phyloP scores from a whole-genome alignment of 148 eudicot genomes.

The Selenicereus undatus region DNA sequence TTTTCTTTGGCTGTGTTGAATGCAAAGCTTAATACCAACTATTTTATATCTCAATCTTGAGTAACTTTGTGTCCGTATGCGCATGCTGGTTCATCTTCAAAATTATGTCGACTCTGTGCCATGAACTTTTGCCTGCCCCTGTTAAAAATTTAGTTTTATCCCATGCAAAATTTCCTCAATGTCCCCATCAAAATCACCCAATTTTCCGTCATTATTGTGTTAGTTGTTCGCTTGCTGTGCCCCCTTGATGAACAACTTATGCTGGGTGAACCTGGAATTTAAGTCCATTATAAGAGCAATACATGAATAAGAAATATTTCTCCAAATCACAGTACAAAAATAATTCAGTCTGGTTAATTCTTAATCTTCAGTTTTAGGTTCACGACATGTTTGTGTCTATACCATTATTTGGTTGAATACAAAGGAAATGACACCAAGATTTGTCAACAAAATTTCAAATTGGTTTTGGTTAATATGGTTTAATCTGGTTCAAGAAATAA shows the following conservation, averaged over 20 bases:
- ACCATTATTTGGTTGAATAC: too few species aligned
- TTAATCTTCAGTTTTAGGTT: background rate
- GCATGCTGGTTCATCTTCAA: background rate
- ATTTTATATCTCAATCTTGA: background rate
- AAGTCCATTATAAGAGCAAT: background rate
- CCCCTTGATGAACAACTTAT: slow-evolving; percentile 13
- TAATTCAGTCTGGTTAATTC: background rate
- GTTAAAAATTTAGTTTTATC: background rate
- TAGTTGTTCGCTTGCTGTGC: background rate
- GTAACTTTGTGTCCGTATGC: background rate
- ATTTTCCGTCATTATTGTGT: slow-evolving; percentile 9
- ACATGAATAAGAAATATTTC: background rate
- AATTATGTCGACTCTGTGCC: background rate
- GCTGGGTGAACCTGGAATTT: slow-evolving; percentile 28
- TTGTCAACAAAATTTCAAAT: background rate
- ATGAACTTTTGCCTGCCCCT: background rate
- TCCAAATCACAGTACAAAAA: background rate
- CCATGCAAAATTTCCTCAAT: background rate
- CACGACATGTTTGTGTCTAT: background rate
- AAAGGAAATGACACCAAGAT: background rate
- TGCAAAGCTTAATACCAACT: background rate
- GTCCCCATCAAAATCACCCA: background rate
- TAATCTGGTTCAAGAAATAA: background rate
- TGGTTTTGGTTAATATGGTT: background rate
- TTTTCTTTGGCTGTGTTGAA: background rate